These are phyloP conservation scores for Endotrypanum monterogeii DNA, from an alignment of 208 protist species.

Conservation along the genomic window DNA sequence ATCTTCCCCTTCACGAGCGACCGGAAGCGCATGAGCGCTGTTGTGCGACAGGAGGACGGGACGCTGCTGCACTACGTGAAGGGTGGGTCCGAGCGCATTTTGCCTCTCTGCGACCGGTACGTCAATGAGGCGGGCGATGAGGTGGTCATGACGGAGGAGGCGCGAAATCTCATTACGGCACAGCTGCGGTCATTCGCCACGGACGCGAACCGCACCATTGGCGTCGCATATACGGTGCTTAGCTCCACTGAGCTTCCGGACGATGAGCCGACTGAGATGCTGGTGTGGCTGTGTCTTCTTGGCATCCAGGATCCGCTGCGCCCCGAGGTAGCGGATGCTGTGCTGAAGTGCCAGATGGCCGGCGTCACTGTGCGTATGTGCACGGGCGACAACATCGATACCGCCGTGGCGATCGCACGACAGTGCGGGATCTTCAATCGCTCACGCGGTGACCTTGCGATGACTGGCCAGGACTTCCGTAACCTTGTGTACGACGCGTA, in stretches of 20 bases:
- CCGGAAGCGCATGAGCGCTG: slow-evolving; percentile 88
- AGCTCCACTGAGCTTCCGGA: slow-evolving; percentile 30
- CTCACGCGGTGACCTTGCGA: slow-evolving; percentile 68
- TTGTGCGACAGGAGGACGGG: slow-evolving; percentile 50
- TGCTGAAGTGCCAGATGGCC: slow-evolving; percentile 91
- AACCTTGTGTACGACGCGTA: slow-evolving; percentile 77
- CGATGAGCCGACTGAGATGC: slow-evolving; percentile 63
- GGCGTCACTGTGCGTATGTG: slow-evolving; percentile 97
- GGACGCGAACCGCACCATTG: slow-evolving; percentile 77
- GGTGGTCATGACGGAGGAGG: slow-evolving; percentile 36
- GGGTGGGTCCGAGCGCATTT: slow-evolving; percentile 92
- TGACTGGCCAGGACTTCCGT: slow-evolving; percentile 92
- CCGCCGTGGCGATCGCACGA: slow-evolving; percentile 93
- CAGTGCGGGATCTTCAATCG: slow-evolving; percentile 92
- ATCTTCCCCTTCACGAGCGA: slow-evolving; percentile 89
- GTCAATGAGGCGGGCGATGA: slow-evolving; percentile 55
- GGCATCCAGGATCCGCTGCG: slow-evolving; percentile 95
- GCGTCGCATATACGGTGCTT: slow-evolving; percentile 55
- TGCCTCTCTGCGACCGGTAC: slow-evolving; percentile 76
- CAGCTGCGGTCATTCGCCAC: slow-evolving; percentile 49
- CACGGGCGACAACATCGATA: slow-evolving; percentile 95
- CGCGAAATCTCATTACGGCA: slow-evolving; percentile 27
- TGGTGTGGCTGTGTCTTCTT: slow-evolving; percentile 94
- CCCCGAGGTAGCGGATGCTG: slow-evolving; percentile 91
- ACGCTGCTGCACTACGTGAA: slow-evolving; percentile 81